A percentile compares a stretch with the other conserved stretches of the same genome.
Conservation (phyloP, 164 flowering plant species). For the Amborella trichopoda region DNA sequence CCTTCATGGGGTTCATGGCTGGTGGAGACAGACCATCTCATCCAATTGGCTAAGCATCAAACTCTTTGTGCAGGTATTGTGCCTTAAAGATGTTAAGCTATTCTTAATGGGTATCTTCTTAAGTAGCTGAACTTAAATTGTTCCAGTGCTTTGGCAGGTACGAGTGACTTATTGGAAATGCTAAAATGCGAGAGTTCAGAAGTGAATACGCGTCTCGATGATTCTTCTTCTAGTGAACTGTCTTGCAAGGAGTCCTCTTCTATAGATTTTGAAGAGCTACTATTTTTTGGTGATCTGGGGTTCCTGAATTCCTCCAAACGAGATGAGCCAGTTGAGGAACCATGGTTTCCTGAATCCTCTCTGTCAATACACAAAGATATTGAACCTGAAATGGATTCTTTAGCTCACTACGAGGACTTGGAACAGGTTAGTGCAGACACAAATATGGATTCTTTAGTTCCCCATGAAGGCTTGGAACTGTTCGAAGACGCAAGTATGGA, state of each 20-base stretch:
- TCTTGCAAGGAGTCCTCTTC: too few species aligned
- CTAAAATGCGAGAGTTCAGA: constrained; percentile 15
- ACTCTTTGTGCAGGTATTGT: constrained; percentile 32
- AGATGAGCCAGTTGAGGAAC: constrained; percentile 73
- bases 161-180: constrained; percentile 16
- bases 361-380: too few species aligned
- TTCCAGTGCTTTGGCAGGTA: constrained; percentile 90
- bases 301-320: constrained; percentile 16
- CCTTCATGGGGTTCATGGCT: constrained; percentile 52
- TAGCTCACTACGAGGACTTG: too few species aligned
- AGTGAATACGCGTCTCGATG: constrained; percentile 14
- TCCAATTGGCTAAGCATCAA: constrained; percentile 7
- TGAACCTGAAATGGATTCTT: too few species aligned
- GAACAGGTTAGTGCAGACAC: too few species aligned
- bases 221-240: constrained; percentile 9
- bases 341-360: too few species aligned
- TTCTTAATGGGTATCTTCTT: constrained; percentile 10
- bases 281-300: constrained; percentile 4
- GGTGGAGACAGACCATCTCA: constrained; percentile 21
- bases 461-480: too few species aligned
- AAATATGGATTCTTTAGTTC: too few species aligned
- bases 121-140: constrained; percentile 74
- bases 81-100: neutral
- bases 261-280: constrained; percentile 7
- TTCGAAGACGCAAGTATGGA: too few species aligned